Percentiles rank a stretch among this genome's conserved stretches.
Conservation (phyloP, 768 basidiomycete species). For the Suillus decipiens region DNA sequence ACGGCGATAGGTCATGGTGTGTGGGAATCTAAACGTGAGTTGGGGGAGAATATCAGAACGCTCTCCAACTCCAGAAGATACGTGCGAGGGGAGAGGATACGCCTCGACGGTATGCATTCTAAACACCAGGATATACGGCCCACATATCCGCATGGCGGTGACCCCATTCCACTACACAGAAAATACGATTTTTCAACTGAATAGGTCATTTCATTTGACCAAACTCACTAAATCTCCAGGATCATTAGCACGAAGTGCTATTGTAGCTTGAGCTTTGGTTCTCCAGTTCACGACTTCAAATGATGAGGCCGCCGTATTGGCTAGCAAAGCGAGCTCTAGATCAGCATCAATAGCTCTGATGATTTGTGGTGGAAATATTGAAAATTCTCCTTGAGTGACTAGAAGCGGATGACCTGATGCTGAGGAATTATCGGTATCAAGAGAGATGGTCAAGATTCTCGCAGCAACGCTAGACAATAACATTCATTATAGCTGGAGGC, state of each 20-base stretch:
- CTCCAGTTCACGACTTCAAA: constrained; percentile 45
- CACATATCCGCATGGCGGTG: constrained; percentile 46
- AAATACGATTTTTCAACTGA: background rate
- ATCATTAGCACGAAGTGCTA: constrained; percentile 27
- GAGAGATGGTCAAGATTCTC: constrained; percentile 7
- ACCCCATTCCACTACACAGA: constrained; percentile 42
- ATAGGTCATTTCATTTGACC: background rate
- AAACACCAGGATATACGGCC: constrained; percentile 52
- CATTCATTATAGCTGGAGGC: background rate
- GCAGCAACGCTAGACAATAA: constrained; percentile 6
- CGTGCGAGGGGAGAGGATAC: constrained; percentile 20
- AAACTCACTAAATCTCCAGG: constrained; percentile 36
- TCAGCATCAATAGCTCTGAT: constrained; percentile 39
- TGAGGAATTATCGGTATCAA: background rate
- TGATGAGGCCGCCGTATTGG: constrained; percentile 25
- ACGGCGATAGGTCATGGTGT: constrained; percentile 39
- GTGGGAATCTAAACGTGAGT: constrained; percentile 25
- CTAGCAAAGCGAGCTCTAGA: constrained; percentile 33
- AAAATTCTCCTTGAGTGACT: constrained; percentile 18
- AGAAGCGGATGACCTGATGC: background rate
- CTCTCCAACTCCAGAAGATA: constrained; percentile 19
- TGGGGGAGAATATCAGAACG: constrained; percentile 15
- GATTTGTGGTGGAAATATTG: constrained; percentile 18
- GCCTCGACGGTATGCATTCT: constrained; percentile 54
- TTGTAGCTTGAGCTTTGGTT: constrained; percentile 21